Evolutionary conservation across 345 rosid species (phyloP), one percentile per base, ranked within the genome.

Genomic region (Lenwebbia sp.): DNA sequence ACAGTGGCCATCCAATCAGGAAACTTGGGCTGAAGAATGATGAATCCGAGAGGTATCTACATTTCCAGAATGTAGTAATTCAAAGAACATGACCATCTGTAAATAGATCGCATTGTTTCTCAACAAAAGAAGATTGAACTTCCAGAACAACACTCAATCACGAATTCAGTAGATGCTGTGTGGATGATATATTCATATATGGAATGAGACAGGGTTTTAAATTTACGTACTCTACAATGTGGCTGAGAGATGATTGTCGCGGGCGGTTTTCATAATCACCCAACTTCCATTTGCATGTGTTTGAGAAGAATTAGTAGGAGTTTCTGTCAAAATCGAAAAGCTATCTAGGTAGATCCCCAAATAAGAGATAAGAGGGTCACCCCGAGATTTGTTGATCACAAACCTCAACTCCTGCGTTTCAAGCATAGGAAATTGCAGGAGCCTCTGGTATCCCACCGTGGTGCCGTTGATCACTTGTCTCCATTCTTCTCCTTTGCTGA

Each of bases 401-500:
- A 97, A 89, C 89, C 93, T 95, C 86, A 95, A 84, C 82, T 84
- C 90, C 90, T 56, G 89, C 26, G 96, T 86, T 86, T 89, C 21
- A 47, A 91, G 93, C 1, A 85, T 89, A 3, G 91, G 93, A 83
- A 97, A 96, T 83, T 50, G 91, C 88, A 97, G 50, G 57, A 95
- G 91, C 89, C 97, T 92, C 78, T 92, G 90, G 87, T 92, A 90
- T 83, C 99, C 99, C 19, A 96, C 94, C 1, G 99, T 97, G 7
- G 96, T 95, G 87, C 95, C 98, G 7, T 56, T 88, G 78, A 86
- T 88, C 88, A 95, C 91, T 86, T 54, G 88, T 86, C 84, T 91
- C 99, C 99, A 97, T 13, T 87, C 58, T 26, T 93, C 91, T 28
- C 85, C 89, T 15, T 83, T 62, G 55, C 74, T 89, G 41, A 50